Evolutionary conservation across 2,329 filamentous ascomycete genomes (phyloP), one percentile per base, ranked within the genome.

Genomic region (Septoria linicola): DNA sequence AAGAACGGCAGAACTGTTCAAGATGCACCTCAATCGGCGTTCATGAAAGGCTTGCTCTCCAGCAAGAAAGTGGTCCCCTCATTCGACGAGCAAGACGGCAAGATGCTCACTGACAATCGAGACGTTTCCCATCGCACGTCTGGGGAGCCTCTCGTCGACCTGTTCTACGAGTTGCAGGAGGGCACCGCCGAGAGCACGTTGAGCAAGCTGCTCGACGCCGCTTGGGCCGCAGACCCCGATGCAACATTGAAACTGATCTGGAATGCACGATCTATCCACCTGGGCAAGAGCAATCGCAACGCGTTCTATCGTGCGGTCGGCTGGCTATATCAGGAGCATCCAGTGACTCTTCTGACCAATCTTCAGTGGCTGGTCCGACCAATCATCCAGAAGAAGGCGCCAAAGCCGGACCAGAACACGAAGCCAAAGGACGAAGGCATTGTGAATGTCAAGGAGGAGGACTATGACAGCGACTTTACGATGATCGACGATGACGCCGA

Each of bases 201-300:
- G 1, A 59, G 64, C 4, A 59, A 70, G 10, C 61, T 77, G 1
- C 73, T 83, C 23, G 62, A 74, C 2, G 53, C 64, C 2, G 75
- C 80, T 1, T 84, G 80, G 80, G 59, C 63, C 1, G 62, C 68
- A 1, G 76, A 82, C 52, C 55, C 76, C 0, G 59, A 75, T 2
- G 63, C 71, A 10, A 80, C 80, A 0, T 71, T 83, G 23, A 81
- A 81, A 61, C 73, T 83, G 59, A 79, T 84, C 57, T 83, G 80
- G 72, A 81, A 82, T 53, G 67, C 75, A 1, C 74, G 81, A 8
- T 81, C 79, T n/a, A 83, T 83, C 41, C 80, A 83, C 51, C 66
- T 83, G 0, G 80, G 81, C 13, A 83, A 82, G 65, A 72, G 72
- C 27, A 76, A 73, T 7, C 72, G 71, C 17, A 49, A 63, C 2